Percentiles rank a stretch among this genome's conserved stretches.
phyloP scores from a whole-genome alignment of 73 alveolate genomes.

The Blepharisma stoltei region DNA sequence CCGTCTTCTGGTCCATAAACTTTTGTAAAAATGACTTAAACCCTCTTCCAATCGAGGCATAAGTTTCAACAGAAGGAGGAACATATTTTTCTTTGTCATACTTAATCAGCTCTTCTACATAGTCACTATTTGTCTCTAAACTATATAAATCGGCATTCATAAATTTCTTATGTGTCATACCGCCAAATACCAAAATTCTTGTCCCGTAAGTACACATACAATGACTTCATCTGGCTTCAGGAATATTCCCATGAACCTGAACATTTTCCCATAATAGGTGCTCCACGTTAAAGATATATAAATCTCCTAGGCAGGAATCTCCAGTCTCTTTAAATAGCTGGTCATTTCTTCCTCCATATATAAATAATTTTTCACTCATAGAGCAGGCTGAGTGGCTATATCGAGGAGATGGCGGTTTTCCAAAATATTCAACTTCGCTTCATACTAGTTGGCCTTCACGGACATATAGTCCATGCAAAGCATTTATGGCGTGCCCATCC shows the following conservation, averaged over 20 bases:
- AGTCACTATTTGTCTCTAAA: neutral
- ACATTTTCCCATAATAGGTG: slow-evolving; percentile 25
- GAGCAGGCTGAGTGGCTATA: slow-evolving; percentile 50
- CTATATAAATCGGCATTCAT: slow-evolving; percentile 10
- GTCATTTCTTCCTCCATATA: slow-evolving; percentile 45
- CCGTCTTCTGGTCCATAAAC: too few relatives aligned
- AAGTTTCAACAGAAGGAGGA: too few relatives aligned
- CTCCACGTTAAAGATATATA: slow-evolving; percentile 23
- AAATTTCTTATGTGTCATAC: neutral
- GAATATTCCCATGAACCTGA: neutral
- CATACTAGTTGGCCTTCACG: slow-evolving; percentile 22
- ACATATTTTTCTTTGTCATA: too few relatives aligned
- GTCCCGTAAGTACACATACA: neutral
- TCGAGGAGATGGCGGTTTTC: slow-evolving; percentile 60
- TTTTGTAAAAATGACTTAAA: too few relatives aligned
- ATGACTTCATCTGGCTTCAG: slow-evolving; percentile 31
- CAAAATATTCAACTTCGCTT: neutral
- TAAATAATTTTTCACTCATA: slow-evolving; percentile 13
- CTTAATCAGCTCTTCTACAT: too few relatives aligned
- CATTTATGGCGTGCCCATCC: neutral
- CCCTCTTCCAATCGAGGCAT: too few relatives aligned
- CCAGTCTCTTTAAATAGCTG: neutral
- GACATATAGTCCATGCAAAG: neutral
- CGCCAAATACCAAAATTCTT: slow-evolving; percentile 25
- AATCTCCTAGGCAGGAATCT: slow-evolving; percentile 12